Base-by-base conservation (phyloP, 768 basidiomycete genomes). In the Tylopilus plumbeoviolaceoides region DNA sequence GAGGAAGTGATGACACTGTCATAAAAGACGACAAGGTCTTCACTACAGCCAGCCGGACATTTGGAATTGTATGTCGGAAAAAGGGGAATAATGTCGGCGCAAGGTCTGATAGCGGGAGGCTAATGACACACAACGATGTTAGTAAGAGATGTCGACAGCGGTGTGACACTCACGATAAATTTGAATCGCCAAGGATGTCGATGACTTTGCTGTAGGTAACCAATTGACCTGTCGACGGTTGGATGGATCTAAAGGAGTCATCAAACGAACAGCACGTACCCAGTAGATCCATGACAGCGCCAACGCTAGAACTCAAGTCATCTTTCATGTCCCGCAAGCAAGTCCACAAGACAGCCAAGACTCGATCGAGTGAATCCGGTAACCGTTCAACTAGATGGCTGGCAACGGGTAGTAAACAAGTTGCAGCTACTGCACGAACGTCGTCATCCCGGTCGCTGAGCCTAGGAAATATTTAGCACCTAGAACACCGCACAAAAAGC, bases 251-350 rank as follows among this genome's bases (percentile, higher is more conserved):
- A 36, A 51, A 44, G 31, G 51, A 25, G 51, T 20, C 28, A 30
- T 20, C 27, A 17, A 9, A 47, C 7, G 9, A 59, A 39, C 60
- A 73, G 54, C 25, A 47, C 64, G 20, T 58, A 93, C 94, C 90
- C n/a, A 99, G 74, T 2, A 99, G 76, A 65, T 97, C 94, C 97
- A 99, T 98, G 23, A 98, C 93, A 10, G 91, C 87, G 38, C 94
- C 94, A 36, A 97, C 92, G 54, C 95, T 98, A 47, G 93, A 98
- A 58, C 93, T 92, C 3, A 99, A 72, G 61, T 99, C 97, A 67
- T 99, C 97, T 65, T 93, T 95, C 82, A 95, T 92, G 61, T 91
- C 89, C 23, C 81, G 81, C 35, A 99, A 72, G 62, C 95, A 98
- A 55, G 78, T 80, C 94, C 95, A 98, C 7, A 99, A 73, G 3